Evolutionary conservation across 208 protist species (phyloP), one percentile per base, ranked within the genome.

Genomic region (Leishmania gerbilli): DNA sequence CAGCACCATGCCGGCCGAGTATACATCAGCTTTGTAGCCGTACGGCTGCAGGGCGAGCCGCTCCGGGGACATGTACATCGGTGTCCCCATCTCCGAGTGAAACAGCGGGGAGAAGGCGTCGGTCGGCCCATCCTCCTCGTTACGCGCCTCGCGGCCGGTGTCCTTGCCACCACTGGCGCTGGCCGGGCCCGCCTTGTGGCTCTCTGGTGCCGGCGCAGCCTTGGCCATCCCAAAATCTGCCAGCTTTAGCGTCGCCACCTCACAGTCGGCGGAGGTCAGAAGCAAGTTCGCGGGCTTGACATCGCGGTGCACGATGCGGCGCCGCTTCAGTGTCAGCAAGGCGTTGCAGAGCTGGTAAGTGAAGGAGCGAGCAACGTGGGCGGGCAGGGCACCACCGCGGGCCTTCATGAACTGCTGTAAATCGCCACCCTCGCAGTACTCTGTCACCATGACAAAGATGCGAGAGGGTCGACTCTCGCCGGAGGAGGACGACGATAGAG

Each of bases 221-320:
- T 84, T 91, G n/a, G 92, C 92, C 85, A 93, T 93, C 15, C 92
- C 92, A 72, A 89, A 95, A 80, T 95, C 92, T 4, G 90, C 90
- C 31, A 95, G 78, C 74, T 90, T 91, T 58, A 95, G 79, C 79
- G 85, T 85, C 62, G 90, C 89, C 81, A 83, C 77, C 74, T 92
- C 88, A 77, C 89, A 84, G 74, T 92, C 86, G 1, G 53, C 71
- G 47, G 78, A 83, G 31, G 86, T 93, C 13, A 98, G 80, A 31
- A 98, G 81, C 68, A 97, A 69, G 60, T 98, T 98, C 0, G 90
- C 95, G 1, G 95, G 94, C 76, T 98, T 98, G 45, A 98, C 79
- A 77, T 98, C 96, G 74, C 96, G 92, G 75, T 98, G 96, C 51
- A 97, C 89, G 71, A 97, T 86, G 67, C 82, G 71, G 45, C 79